phyloP scores from a whole-genome alignment of 2,329 filamentous ascomycete species.

The Paraphaeosphaeria minitans region DNA sequence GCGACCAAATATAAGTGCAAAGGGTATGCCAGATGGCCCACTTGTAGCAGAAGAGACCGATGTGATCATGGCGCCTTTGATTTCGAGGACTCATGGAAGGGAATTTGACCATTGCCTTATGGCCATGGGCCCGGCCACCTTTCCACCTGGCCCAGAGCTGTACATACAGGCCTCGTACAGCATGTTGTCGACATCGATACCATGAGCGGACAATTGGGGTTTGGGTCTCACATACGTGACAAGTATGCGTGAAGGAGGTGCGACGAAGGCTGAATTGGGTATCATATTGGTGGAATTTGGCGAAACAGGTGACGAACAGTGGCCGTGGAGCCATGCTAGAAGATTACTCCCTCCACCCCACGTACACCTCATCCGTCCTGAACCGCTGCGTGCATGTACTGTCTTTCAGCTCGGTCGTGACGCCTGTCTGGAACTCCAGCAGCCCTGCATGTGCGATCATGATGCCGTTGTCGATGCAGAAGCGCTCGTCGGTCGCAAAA shows the following conservation, averaged over 20 bases:
- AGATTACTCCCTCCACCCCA: constrained; percentile 54
- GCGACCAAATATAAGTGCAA: too few species aligned
- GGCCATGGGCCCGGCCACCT: too few species aligned
- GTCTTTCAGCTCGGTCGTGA: constrained; percentile 75
- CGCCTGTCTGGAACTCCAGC: constrained; percentile 81
- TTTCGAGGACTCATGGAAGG: too few species aligned
- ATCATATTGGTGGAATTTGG: not conserved
- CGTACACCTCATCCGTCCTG: constrained; percentile 57
- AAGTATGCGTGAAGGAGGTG: too few species aligned
- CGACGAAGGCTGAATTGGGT: not conserved
- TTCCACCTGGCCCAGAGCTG: too few species aligned
- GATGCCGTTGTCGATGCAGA: constrained; percentile 98
- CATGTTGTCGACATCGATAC: too few species aligned
- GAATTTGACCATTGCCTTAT: too few species aligned
- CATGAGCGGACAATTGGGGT: too few species aligned
- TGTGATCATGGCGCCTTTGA: not conserved
- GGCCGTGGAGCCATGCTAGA: not conserved
- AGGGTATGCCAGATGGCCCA: too few species aligned
- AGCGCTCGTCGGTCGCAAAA: constrained; percentile 94
- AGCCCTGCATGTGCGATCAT: constrained; percentile 99
- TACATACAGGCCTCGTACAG: too few species aligned
- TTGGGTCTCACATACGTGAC: not conserved
- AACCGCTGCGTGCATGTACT: constrained; percentile 69
- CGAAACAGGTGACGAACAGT: not conserved
- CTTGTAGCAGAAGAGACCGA: not conserved